Percentiles rank a stretch among this genome's conserved stretches.
phyloP scores from a whole-genome alignment of 495 filamentous ascomycete species.

The Filosporella fistucella region DNA sequence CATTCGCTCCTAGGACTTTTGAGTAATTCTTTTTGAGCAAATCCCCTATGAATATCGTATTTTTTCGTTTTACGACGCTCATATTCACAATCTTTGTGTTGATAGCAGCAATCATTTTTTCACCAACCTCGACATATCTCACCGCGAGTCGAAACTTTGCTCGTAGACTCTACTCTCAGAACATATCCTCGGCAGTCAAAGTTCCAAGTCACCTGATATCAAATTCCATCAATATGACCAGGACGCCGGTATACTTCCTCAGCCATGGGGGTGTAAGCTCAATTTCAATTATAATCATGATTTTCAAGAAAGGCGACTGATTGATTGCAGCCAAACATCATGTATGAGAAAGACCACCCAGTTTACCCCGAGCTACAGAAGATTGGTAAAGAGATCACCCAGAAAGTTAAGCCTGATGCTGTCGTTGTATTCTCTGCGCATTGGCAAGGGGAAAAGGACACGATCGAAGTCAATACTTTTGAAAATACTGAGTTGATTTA shows the following conservation, averaged over 20 bases:
- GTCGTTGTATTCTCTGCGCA: conserved; percentile 86
- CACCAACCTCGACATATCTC: conserved; percentile 4
- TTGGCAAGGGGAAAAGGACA: conserved; percentile 62
- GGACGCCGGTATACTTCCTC: conserved; percentile 70
- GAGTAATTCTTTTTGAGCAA: too few species aligned
- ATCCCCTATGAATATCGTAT: conserved; percentile 1
- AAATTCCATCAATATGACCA: neutral
- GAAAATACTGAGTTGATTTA: conserved; percentile 73
- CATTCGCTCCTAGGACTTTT: too few species aligned
- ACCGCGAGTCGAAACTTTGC: conserved; percentile 4
- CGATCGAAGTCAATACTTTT: conserved; percentile 68
- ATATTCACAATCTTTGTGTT: conserved; percentile 3
- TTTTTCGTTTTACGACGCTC: neutral
- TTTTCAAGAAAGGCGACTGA: neutral
- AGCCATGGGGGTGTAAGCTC: conserved; percentile 69
- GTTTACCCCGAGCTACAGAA: conserved; percentile 63
- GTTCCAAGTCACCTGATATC: neutral
- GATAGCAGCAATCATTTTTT: conserved; percentile 8
- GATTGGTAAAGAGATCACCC: conserved; percentile 76
- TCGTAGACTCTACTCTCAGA: neutral
- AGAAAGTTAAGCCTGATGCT: conserved; percentile 72
- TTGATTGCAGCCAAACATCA: conserved; percentile 59
- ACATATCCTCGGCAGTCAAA: neutral
- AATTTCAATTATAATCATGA: neutral
- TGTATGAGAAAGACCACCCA: conserved; percentile 70